These are phyloP conservation scores for Smallanthus sonchifolius DNA, from an alignment of 129 eudicot species.

Conservation along the genomic window DNA sequence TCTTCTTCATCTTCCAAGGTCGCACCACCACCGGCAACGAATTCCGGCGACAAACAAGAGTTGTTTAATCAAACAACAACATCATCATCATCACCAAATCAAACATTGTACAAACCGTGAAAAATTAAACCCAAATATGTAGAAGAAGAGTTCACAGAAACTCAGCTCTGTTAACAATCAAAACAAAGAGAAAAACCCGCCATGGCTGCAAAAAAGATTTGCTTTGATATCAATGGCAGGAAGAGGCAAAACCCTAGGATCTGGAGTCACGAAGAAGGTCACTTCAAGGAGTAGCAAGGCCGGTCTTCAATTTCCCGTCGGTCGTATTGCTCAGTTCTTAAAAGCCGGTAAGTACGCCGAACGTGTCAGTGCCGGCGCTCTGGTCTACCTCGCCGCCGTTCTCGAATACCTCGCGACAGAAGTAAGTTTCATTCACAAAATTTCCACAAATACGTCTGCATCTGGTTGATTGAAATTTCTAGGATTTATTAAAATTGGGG, in stretches of 20 bases:
- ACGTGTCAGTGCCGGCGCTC: conserved; percentile 41
- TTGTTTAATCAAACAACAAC: no score
- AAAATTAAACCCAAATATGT: no score
- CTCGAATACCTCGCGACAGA: conserved; percentile 40
- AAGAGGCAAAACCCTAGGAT: conserved; percentile 33
- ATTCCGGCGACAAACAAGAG: no score
- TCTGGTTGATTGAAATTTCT: neutral
- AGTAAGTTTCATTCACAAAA: neutral
- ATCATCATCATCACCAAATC: no score
- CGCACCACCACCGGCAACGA: no score
- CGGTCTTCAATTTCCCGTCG: conserved; percentile 38
- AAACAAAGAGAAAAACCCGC: no score
- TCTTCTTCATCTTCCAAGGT: no score
- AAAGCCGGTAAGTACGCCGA: conserved; percentile 38
- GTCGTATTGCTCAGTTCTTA: conserved; percentile 35
- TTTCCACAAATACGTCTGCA: no score
- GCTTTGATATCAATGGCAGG: conserved; percentile 30
- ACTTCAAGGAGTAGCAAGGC: conserved; percentile 41
- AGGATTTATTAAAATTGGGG: conserved; percentile 14
- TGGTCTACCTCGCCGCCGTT: conserved; percentile 36
- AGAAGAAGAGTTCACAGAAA: no score
- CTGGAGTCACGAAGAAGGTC: conserved; percentile 34
- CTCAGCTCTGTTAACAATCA: no score
- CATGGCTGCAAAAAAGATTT: no score
- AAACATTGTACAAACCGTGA: no score